Conservation (phyloP, 176 grass and related monocot genomes). For the Triticum monococcum region DNA sequence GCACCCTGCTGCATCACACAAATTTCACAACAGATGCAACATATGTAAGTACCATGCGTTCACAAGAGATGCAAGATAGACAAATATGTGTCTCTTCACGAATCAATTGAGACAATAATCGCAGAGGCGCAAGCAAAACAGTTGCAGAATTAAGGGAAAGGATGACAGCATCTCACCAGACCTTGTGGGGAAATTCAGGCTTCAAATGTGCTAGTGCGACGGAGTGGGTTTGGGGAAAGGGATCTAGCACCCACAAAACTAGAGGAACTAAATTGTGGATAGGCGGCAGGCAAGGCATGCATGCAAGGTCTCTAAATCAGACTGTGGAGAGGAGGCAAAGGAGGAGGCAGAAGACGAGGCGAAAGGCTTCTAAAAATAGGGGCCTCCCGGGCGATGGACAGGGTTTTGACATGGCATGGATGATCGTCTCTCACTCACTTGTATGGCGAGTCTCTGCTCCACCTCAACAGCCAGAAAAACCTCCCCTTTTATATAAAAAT, state of each 20-base stretch:
- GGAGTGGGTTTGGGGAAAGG: not conserved
- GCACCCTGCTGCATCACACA: slow-evolving; percentile 46
- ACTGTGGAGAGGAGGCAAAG: slow-evolving; percentile 13
- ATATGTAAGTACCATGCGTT: not conserved
- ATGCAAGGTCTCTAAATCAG: slow-evolving; percentile 18
- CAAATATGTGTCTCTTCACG: not conserved
- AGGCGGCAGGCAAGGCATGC: slow-evolving; percentile 11
- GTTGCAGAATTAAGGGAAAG: not conserved
- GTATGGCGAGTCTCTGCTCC: not conserved
- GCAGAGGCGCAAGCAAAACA: not conserved
- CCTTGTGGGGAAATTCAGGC: not conserved
- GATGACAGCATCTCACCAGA: not conserved
- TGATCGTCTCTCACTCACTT: not conserved
- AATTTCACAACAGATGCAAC: not conserved
- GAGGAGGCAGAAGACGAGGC: slow-evolving; percentile 7
- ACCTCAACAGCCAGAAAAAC: not conserved
- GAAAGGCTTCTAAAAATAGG: not conserved
- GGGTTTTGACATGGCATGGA: not conserved
- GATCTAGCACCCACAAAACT: not conserved
- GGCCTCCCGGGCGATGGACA: not conserved
- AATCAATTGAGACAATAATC: slow-evolving; percentile 11
- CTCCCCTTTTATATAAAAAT: not conserved
- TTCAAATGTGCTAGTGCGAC: not conserved
- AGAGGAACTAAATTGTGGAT: not conserved
- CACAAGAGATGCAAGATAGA: not conserved